Evolutionary conservation across 2,329 filamentous ascomycete species (phyloP), one percentile per base, ranked within the genome.

Genomic region (Fonsecaea nubica): DNA sequence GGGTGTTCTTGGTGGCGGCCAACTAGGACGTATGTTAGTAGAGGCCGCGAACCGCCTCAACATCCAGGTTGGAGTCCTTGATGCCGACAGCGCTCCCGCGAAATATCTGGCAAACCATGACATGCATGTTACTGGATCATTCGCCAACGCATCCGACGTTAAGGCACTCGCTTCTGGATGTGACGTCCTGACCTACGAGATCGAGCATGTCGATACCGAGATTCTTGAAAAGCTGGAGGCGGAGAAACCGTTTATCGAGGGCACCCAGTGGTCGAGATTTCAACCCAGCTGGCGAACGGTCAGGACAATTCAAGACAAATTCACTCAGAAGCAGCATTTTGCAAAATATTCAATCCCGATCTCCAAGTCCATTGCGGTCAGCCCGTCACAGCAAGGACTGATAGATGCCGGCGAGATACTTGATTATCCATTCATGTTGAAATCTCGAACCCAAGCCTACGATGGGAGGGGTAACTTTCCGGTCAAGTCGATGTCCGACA

Each of bases 11-110:
- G 85, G 85, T 38, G 85, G 84, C 59, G 91, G 91, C 74, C 91
- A 93, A 81, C 86, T 99, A 48, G 95, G 94, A 67, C 91, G 92
- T 71, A 98, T 98, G 95, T 87, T 98, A 21, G 90, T 91, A 71
- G 92, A 98, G 81, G 89, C 91, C n/a, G 93, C 93, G 38, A 88
- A 89, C 75, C 81, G 86, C 71, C 86, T 96, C 65, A 92, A 92
- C 73, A 88, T 96, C 71, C 86, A 90, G 71, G 86, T 95, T 72
- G 91, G 89, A 65, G 85, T 96, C 48, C 86, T 97, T 55, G 94
- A 97, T 77, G 87, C 86, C 52, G 88, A 87, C 64, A 86, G 89
- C 71, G 87, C 89, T 36, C 91, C 92, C 8, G 90, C 92, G 61
- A 93, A 92, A 78, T 91, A 94, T 79, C 88, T 92, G 74, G 89